A percentile compares a stretch with the other conserved stretches of the same genome.
phyloP scores from a whole-genome alignment of 1,139 yeast species.

The Hansenula lynferdii region DNA sequence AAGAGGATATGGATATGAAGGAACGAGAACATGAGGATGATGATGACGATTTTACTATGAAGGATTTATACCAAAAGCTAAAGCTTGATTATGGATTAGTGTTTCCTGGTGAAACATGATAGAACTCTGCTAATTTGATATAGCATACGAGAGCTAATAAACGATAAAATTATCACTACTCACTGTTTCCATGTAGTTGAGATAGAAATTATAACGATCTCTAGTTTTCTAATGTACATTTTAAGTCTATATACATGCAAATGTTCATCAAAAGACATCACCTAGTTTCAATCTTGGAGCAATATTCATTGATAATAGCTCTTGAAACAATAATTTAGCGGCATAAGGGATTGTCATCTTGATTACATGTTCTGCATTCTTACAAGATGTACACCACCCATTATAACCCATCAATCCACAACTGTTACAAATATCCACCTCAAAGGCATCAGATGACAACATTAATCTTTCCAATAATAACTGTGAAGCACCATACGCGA shows the following conservation, averaged over 20 bases:
- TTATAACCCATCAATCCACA: constrained; percentile 99
- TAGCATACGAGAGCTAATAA: too few relatives aligned
- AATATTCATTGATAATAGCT: constrained; percentile 92
- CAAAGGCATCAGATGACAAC: constrained; percentile 97
- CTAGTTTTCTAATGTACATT: background rate
- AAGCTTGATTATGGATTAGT: constrained; percentile 36
- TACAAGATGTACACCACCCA: constrained; percentile 97
- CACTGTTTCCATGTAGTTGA: too few relatives aligned
- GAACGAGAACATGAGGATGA: constrained; percentile 23
- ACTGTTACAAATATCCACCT: constrained; percentile 87
- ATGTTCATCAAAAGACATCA: constrained; percentile 52
- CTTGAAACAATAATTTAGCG: constrained; percentile 93
- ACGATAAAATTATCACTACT: too few relatives aligned
- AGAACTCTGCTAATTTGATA: too few relatives aligned
- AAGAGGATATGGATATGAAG: constrained; percentile 20
- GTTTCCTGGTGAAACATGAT: constrained; percentile 21
- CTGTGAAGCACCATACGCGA: constrained; percentile 99
- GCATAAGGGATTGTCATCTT: constrained; percentile 98
- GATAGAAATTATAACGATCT: too few relatives aligned
- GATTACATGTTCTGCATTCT: constrained; percentile 78
- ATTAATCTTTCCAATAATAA: constrained; percentile 87
- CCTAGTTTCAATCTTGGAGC: constrained; percentile 92
- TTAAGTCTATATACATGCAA: background rate
- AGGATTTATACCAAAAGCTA: constrained; percentile 35
- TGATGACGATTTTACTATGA: constrained; percentile 35